Evolutionary conservation across 2,329 filamentous ascomycete species (phyloP).

Genomic region (Pseudogymnoascus sp.): DNA sequence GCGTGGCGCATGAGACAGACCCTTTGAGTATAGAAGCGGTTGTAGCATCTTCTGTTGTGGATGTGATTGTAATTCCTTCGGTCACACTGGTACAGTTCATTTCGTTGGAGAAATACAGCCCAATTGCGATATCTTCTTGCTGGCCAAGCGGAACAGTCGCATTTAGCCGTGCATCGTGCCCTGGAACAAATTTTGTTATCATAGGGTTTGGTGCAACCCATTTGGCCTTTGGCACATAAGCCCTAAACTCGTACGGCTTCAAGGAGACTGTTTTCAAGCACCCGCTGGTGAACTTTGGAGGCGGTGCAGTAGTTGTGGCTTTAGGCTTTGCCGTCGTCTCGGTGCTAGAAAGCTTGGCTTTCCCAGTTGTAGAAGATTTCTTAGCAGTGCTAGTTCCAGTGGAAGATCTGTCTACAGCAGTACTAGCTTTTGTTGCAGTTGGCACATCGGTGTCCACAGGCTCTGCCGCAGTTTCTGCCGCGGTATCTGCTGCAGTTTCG

Average conservation of each 20-base stretch:
- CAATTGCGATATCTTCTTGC: constrained; percentile 30
- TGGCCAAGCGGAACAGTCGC: constrained; percentile 30
- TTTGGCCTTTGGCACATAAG: constrained; percentile 44
- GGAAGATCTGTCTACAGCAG: not conserved
- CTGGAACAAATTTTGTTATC: constrained; percentile 47
- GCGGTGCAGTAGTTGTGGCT: not conserved
- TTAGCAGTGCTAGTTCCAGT: constrained; percentile 1
- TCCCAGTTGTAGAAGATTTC: not conserved
- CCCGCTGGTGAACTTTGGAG: not conserved
- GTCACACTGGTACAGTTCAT: constrained; percentile 51
- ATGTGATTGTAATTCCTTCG: constrained; percentile 41
- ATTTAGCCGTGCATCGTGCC: constrained; percentile 45
- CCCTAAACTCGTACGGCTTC: constrained; percentile 45
- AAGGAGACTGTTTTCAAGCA: constrained; percentile 43
- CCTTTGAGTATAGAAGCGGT: constrained; percentile 34
- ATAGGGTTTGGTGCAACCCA: constrained; percentile 46
- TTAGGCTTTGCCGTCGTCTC: not conserved
- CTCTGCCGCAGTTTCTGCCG: not conserved
- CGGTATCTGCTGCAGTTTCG: not conserved
- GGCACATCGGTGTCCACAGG: not conserved
- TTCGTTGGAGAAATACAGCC: constrained; percentile 48
- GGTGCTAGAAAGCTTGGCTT: not conserved
- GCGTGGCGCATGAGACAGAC: constrained; percentile 25
- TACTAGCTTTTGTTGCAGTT: not conserved
- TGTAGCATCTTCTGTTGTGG: constrained; percentile 40